These are phyloP conservation scores for Aureobasidium sp. DNA, from an alignment of 2,329 filamentous ascomycete genomes.

Conservation along the genomic window DNA sequence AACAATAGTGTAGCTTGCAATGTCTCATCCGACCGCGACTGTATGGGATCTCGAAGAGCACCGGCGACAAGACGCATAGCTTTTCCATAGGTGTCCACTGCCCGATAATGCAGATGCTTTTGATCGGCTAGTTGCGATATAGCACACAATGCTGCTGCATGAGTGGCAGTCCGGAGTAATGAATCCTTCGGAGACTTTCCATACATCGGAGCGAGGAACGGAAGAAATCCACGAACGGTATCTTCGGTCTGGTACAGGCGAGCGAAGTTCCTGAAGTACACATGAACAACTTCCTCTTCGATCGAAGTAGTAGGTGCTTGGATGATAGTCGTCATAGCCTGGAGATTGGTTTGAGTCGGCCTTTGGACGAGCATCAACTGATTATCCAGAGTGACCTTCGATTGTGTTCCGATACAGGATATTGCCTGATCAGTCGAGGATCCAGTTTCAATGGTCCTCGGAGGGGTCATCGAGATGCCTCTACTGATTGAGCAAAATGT, in stretches of 20 bases:
- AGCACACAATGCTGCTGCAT: constrained; percentile 14
- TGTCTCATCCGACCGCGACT: constrained; percentile 50
- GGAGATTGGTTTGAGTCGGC: neutral
- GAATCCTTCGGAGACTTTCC: neutral
- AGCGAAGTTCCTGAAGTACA: constrained; percentile 14
- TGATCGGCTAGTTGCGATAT: constrained; percentile 13
- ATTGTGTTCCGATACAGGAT: neutral
- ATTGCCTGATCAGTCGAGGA: neutral
- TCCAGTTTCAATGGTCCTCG: neutral
- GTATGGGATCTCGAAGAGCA: constrained; percentile 46
- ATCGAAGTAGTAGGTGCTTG: neutral
- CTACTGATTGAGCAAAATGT: neutral
- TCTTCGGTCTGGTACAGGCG: neutral
- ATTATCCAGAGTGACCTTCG: neutral
- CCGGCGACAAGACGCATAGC: constrained; percentile 32
- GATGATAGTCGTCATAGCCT: constrained; percentile 48
- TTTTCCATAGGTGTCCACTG: constrained; percentile 7
- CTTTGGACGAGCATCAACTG: neutral
- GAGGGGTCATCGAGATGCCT: neutral
- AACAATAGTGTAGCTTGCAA: constrained; percentile 54
- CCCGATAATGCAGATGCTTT: neutral
- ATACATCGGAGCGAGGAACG: constrained; percentile 12
- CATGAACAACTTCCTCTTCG: constrained; percentile 13
- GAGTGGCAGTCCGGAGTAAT: constrained; percentile 5
- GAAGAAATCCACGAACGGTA: constrained; percentile 9